A percentile compares a stretch with the other conserved stretches of the same genome.
Evolutionary conservation across 805 yeast species (phyloP).

Genomic region (Wickerhamomyces mucosus): DNA sequence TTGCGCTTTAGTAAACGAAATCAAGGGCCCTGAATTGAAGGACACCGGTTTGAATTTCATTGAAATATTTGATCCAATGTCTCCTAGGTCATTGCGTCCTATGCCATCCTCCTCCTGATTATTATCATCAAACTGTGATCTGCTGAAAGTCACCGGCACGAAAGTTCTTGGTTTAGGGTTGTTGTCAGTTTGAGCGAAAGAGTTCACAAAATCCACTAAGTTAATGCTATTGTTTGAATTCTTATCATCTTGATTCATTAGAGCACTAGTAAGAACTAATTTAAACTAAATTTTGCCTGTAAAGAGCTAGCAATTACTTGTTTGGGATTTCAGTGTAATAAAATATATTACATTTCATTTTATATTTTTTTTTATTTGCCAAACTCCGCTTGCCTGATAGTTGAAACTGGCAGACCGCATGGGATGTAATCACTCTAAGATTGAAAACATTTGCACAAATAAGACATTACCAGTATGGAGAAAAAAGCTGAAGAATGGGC

Average conservation of each 20-base stretch:
- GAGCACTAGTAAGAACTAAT: too few relatives aligned
- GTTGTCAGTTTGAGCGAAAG: neutral
- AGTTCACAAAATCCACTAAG: conserved; percentile 9
- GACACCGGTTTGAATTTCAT: conserved; percentile 3
- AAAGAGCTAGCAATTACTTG: too few relatives aligned
- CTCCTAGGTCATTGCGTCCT: conserved; percentile 6
- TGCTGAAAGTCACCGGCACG: conserved; percentile 2
- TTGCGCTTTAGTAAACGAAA: neutral
- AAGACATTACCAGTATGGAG: too few relatives aligned
- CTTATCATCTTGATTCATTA: neutral
- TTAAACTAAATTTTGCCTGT: too few relatives aligned
- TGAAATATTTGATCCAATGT: conserved; percentile 3
- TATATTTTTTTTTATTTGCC: too few relatives aligned
- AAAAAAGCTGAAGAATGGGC: conserved; percentile 25
- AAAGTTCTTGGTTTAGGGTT: neutral
- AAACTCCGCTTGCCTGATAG: too few relatives aligned
- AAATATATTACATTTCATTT: too few relatives aligned
- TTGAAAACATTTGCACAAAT: too few relatives aligned
- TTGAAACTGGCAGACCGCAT: too few relatives aligned
- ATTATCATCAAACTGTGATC: neutral
- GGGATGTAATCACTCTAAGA: too few relatives aligned
- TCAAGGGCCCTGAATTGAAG: neutral
- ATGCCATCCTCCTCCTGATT: conserved; percentile 14
- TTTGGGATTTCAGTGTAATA: too few relatives aligned
- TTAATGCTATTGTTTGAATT: neutral